Evolutionary conservation across 2,329 filamentous ascomycete species (phyloP), one percentile per base, ranked within the genome.

Genomic region (Pseudogymnoascus sp.): DNA sequence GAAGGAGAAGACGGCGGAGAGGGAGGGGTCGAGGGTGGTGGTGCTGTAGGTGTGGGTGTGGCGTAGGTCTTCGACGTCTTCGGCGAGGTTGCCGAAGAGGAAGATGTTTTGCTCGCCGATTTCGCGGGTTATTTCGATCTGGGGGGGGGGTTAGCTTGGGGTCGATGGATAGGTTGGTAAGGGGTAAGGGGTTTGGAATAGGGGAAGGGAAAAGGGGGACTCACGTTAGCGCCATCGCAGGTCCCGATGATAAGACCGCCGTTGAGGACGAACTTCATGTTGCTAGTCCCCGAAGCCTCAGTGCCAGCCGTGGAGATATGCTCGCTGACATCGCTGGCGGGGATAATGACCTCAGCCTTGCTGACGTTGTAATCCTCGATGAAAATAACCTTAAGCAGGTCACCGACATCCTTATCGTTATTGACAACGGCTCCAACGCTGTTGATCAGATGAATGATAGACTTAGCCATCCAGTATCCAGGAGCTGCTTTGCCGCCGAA

Each of bases 391-490:
- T 99, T 99, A 73, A 99, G 84, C 31, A 96, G 82, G 73, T 97
- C 93, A 34, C 93, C 93, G 73, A 97, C 88, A 36, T 97, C 95
- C 46, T 86, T 81, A 72, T 99, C 95, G 42, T 90, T 90, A 80
- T 99, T 99, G 69, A 99, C 89, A 2, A 97, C 90, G 14, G 86
- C 79, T 3, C 91, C 92, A 25, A 97, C 95, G 66, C 87, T 89
- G 79, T 97, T 97, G 81, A 99, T 88, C 64, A 99, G 84, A 74
- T 97, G 93, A 70, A 99, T 99, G 69, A 97, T 92, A 42, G 95
- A 96, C 84, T 99, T 99, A 38, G 95, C 95, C 95, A 97, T 99
- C 95, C 95, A 99, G 81, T 99, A 99, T 14, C 95, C 95, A 0
- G 95, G 95, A 1, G 95, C 95, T 25, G 95, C 95, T 79, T 99